Base-by-base conservation (phyloP, 345 rosid genomes). In the Atalantia buxifolia region DNA sequence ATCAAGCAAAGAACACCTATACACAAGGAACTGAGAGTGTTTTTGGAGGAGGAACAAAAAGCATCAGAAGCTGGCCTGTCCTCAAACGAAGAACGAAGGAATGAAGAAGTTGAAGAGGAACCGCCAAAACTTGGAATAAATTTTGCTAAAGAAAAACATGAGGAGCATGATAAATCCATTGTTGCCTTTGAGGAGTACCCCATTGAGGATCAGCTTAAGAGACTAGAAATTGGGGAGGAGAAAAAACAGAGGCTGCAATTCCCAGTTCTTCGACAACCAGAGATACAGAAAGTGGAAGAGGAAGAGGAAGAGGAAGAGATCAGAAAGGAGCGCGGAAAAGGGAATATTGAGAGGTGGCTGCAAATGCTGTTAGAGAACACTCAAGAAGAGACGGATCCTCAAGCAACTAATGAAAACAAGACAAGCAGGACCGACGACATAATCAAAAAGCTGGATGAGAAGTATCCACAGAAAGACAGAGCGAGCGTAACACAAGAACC, bases 291-390 rank as follows among this genome's bases (percentile, higher is more conserved):
- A 33, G 36, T 13, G 7, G 66, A 13, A 63, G 67, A 65, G 28
- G n/a, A n/a, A 28, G 28, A 33, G 6, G 97, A 96, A 85, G 95
- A 91, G 79, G 95, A 91, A 81, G 94, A 92, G 78, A 89, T 88
- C 81, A 85, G 91, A 83, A 89, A 82, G 85, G 85, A 81, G 73
- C 85, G 97, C 3, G 99, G 99, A 59, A 96, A 91, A 87, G 98
- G 92, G 81, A 93, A 97, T 65, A 89, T 97, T 1, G 99, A 97
- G 85, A 92, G 85, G 81, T 97, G 99, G 99, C 95, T 94, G 22
- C 91, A 90, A 71, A 85, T 97, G 84, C 79, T 97, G 85, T 81
- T 94, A 62, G 92, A 93, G 48, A 85, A 84, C 77, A 66, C 84
- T 77, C 81, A 81, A 69, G 91, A 81, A 31, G 90, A 85, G 55